Conservation (phyloP, 2,329 filamentous ascomycete genomes). For the Penicillium olsonii region DNA sequence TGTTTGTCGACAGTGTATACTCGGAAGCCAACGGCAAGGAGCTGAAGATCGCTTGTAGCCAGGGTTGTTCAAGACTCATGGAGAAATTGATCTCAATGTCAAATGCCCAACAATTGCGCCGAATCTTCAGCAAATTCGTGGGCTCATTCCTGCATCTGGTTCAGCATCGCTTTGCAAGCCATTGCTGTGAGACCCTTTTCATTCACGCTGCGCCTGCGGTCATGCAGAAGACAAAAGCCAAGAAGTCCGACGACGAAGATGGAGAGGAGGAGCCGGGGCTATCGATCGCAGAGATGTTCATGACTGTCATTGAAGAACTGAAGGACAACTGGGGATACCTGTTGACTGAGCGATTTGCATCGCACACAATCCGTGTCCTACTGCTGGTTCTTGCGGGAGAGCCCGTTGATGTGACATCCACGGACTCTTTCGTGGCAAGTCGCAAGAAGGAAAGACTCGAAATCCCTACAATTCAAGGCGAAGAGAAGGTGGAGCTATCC, state of each 20-base stretch:
- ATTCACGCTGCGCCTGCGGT: constrained; percentile 77
- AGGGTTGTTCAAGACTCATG: constrained; percentile 91
- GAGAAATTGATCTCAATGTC: constrained; percentile 86
- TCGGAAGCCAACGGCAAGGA: constrained; percentile 88
- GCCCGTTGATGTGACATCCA: constrained; percentile 69
- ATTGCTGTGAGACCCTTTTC: constrained; percentile 95
- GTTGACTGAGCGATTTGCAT: constrained; percentile 85
- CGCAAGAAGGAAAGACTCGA: constrained; percentile 87
- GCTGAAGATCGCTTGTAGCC: constrained; percentile 91
- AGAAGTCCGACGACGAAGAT: constrained; percentile 48
- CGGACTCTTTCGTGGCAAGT: constrained; percentile 78
- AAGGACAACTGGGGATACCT: constrained; percentile 80
- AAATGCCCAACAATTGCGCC: constrained; percentile 77
- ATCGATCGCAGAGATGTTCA: constrained; percentile 81
- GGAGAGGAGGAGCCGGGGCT: constrained; percentile 50
- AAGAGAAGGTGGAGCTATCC: constrained; percentile 51
- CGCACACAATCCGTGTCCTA: constrained; percentile 83
- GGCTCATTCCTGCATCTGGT: constrained; percentile 87
- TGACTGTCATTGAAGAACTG: constrained; percentile 83
- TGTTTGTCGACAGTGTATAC: constrained; percentile 81
- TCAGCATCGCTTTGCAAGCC: constrained; percentile 93
- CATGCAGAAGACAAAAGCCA: constrained; percentile 65
- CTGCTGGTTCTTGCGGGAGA: constrained; percentile 83
- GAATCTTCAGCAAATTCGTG: constrained; percentile 79
- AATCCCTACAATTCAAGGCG: constrained; percentile 49